Conservation (phyloP, 2,329 filamentous ascomycete genomes). For the Blastomyces gilchristii region DNA sequence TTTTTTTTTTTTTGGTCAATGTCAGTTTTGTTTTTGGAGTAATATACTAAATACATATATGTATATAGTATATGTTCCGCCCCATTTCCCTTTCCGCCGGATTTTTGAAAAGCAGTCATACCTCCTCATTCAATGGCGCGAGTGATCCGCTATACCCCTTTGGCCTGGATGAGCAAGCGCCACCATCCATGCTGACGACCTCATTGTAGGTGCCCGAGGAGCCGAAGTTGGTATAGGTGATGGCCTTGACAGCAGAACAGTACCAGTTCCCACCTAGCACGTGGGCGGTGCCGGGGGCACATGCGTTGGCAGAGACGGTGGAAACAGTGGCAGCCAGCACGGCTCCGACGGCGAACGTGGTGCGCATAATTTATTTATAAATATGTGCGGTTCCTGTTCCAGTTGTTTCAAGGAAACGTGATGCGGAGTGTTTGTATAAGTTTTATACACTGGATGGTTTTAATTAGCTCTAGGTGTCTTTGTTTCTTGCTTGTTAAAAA, state of each 20-base stretch:
- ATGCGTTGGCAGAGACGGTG: conserved; percentile 17
- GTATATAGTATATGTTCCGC: background rate
- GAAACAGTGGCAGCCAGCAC: conserved; percentile 15
- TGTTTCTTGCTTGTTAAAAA: background rate
- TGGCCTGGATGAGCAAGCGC: conserved; percentile 45
- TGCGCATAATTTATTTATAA: conserved; percentile 13
- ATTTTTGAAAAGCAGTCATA: conserved; percentile 32
- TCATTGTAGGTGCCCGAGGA: conserved; percentile 53
- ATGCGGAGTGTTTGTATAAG: background rate
- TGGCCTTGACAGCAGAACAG: conserved; percentile 53
- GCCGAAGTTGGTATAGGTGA: conserved; percentile 57
- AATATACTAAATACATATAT: background rate
- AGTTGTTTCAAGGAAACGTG: background rate
- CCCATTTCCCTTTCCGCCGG: background rate
- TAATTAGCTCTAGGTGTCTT: background rate
- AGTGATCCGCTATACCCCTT: conserved; percentile 50
- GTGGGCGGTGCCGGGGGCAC: conserved; percentile 15
- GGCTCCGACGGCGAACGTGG: conserved; percentile 13
- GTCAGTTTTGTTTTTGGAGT: background rate
- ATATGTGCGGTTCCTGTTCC: background rate
- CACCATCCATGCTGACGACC: conserved; percentile 51
- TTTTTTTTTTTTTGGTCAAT: background rate
- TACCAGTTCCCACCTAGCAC: conserved; percentile 51
- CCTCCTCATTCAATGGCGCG: conserved; percentile 60
- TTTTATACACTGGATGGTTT: background rate